phyloP scores from a whole-genome alignment of 164 flowering plant genomes.

The Paratinospora sagittata region DNA sequence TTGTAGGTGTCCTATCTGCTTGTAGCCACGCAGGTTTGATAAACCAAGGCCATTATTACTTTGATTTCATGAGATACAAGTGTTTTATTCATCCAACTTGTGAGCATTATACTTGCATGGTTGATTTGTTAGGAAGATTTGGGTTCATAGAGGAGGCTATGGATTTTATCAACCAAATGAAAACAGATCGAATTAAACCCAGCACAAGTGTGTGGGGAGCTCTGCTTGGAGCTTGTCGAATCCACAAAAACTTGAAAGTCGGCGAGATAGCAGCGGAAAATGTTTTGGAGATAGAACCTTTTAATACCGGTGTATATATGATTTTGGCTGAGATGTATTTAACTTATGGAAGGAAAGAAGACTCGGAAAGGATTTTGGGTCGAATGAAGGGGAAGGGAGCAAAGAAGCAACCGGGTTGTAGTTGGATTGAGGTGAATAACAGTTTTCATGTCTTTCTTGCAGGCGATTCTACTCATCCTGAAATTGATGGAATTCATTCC shows the following conservation, averaged over 20 bases:
- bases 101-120: slow-evolving; percentile 64
- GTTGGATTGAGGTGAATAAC: slow-evolving; percentile 57
- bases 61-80: slow-evolving; percentile 43
- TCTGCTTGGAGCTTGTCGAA: slow-evolving; percentile 60
- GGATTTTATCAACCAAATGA: slow-evolving; percentile 38
- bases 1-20: slow-evolving; percentile 52
- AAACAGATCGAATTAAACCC: slow-evolving; percentile 33
- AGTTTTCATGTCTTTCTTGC: slow-evolving; percentile 51
- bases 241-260: slow-evolving; percentile 39
- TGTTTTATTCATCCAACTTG: slow-evolving; percentile 38
- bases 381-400: slow-evolving; percentile 48
- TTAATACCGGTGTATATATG: slow-evolving; percentile 50
- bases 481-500: slow-evolving; percentile 23
- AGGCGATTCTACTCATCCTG: slow-evolving; percentile 47
- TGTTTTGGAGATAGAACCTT: slow-evolving; percentile 47
- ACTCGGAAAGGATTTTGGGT: slow-evolving; percentile 37
- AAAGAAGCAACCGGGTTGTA: slow-evolving; percentile 74
- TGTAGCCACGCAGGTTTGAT: slow-evolving; percentile 61
- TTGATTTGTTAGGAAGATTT: slow-evolving; percentile 54
- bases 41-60: slow-evolving; percentile 42
- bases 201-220: slow-evolving; percentile 65
- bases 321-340: slow-evolving; percentile 55
- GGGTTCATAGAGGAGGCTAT: slow-evolving; percentile 53
- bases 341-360: slow-evolving; percentile 33
- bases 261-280: slow-evolving; percentile 48